Base-by-base conservation (phyloP, 495 filamentous ascomycete species). In the Penicillium macrosclerotiorum region DNA sequence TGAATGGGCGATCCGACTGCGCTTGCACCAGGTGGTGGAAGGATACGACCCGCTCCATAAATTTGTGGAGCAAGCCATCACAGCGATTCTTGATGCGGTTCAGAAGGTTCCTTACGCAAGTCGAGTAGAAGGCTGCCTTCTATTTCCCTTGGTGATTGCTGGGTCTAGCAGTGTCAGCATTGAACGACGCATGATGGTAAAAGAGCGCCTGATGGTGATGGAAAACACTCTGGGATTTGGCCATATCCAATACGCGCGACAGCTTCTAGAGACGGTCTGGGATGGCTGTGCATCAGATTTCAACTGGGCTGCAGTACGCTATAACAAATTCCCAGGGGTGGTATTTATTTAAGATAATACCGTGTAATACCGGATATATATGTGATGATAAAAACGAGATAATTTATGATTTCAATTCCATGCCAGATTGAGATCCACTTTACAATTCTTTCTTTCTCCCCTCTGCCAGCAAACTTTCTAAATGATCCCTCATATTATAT, bases 201-300 rank as follows among this genome's bases (percentile, higher is more conserved):
- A 64, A 23, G 57, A 64, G 33, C 46, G 57, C 8, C 24, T 64
- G 5, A 64, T 64, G 60, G 60, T 64, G 0, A 60, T 64, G 54
- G 60, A 64, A 18, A 58, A 56, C 33, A 64, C 60, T 0, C 24
- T 64, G 11, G 60, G 60, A 1, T 64, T 61, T 31, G 44, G 47
- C 16, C 60, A 64, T 49, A 64, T 64, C 8, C 49, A 54, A 18
- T 45, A 55, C 23, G 54, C 57, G 0, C 37, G 57, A 30, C 57
- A 55, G 34, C 26, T 64, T 1, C 14, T 64, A 16, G 57, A 61
- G 8, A 47, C 46, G 1, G 54, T 64, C 0, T 64, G 60, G 60
- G 29, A 40, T 27, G 46, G 49, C 3, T 11, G 19, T 4, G 5
- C 41, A 35, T 39, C 41, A 0, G 46, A 54, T 13, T 5, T 47